Conservation (phyloP, 2,329 filamentous ascomycete genomes). For the Keithomyces neogunnii region DNA sequence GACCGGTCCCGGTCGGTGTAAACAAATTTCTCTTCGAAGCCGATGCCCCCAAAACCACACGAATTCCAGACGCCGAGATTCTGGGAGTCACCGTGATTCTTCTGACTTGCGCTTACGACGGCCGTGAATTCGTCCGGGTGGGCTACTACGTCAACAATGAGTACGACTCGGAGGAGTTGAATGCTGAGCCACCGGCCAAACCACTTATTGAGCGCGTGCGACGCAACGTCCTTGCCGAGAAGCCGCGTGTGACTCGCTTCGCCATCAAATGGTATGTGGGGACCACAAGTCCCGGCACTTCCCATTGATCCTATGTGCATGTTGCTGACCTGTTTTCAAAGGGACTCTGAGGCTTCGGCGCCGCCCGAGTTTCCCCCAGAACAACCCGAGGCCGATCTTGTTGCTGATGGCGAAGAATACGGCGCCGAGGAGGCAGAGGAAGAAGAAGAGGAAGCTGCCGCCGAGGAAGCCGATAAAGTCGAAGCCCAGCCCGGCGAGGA, state of each 20-base stretch:
- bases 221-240: conserved; percentile 90
- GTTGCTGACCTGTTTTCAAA: conserved; percentile 26
- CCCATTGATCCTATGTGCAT: conserved; percentile 1
- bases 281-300: conserved; percentile 1
- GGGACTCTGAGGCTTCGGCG: conserved; percentile 96
- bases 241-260: conserved; percentile 94
- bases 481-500: conserved; percentile 45
- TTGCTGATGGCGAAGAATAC: conserved; percentile 80
- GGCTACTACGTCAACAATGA: conserved; percentile 99
- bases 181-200: conserved; percentile 82
- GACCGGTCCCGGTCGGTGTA: conserved; percentile 92
- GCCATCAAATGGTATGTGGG: conserved; percentile 91
- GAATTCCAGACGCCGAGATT: conserved; percentile 91
- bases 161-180: conserved; percentile 87
- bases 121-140: conserved; percentile 92
- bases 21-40: conserved; percentile 99
- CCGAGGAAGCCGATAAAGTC: conserved; percentile 33
- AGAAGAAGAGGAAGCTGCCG: conserved; percentile 31
- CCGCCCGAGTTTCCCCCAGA: conserved; percentile 95
- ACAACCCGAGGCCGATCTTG: conserved; percentile 87
- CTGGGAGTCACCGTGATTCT: conserved; percentile 96
- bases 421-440: conserved; percentile 77
- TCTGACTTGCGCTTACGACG: conserved; percentile 92
- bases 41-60: conserved; percentile 79
- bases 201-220: conserved; percentile 86